Percentiles rank a stretch among this genome's conserved stretches.
Conservation (phyloP, 2,329 filamentous ascomycete genomes). For the Verticillium longisporum region DNA sequence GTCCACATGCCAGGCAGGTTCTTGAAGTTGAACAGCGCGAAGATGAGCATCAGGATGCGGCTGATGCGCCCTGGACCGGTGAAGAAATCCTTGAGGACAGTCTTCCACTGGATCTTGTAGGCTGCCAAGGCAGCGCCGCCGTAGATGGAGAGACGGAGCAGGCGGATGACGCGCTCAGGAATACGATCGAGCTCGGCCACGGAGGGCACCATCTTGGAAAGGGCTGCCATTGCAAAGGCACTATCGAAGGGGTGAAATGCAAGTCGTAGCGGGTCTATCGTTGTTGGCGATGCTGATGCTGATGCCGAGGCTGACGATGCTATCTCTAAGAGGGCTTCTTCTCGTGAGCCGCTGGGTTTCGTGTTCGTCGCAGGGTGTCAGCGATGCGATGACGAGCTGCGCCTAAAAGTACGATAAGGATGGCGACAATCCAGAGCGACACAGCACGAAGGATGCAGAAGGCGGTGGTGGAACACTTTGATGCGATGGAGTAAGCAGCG, state of each 20-base stretch:
- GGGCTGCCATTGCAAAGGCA: conserved; percentile 2
- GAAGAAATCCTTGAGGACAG: conserved; percentile 34
- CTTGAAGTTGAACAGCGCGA: conserved; percentile 64
- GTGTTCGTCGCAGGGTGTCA: background rate
- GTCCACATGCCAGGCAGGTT: conserved; percentile 71
- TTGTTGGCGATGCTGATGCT: background rate
- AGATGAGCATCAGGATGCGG: conserved; percentile 45
- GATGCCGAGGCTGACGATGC: background rate
- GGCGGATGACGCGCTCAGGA: conserved; percentile 19
- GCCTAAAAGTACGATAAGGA: conserved; percentile 27
- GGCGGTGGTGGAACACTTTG: conserved; percentile 35
- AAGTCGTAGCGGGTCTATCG: background rate
- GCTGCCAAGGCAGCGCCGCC: conserved; percentile 40
- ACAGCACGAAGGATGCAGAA: conserved; percentile 31
- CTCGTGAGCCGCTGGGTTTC: background rate
- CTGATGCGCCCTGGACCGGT: conserved; percentile 48
- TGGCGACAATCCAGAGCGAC: conserved; percentile 34
- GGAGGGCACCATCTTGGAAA: conserved; percentile 12
- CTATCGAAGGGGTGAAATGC: no score
- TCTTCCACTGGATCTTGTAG: conserved; percentile 34
- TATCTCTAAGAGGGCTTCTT: background rate
- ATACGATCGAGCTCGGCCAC: conserved; percentile 10
- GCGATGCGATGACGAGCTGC: conserved; percentile 22
- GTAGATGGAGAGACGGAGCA: conserved; percentile 30
- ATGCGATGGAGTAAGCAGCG: conserved; percentile 16